Evolutionary conservation across 1,284 basidiomycete species (phyloP).

Genomic region (Fomitopsis pinicola): DNA sequence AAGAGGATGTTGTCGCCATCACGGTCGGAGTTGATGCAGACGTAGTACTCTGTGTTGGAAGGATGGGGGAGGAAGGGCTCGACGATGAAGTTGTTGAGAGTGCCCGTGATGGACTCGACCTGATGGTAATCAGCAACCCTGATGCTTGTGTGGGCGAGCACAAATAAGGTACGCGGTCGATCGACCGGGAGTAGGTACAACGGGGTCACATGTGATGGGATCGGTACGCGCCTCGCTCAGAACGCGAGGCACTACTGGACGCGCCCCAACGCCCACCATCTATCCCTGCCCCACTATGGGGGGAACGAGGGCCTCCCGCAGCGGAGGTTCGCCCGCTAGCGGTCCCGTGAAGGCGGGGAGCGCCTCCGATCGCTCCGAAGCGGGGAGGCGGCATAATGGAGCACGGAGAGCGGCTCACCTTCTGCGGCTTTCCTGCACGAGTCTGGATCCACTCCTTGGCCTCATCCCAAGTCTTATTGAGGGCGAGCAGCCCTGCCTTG

Average conservation of each 20-base stretch:
- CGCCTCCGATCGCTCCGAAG: too few species aligned
- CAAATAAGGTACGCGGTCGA: too few species aligned
- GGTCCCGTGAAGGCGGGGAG: too few species aligned
- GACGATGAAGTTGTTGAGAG: conserved; percentile 96
- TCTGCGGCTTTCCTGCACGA: conserved; percentile 91
- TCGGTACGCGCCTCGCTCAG: not conserved
- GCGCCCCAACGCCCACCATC: not conserved
- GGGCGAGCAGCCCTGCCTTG: conserved; percentile 91
- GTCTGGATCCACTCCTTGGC: conserved; percentile 86
- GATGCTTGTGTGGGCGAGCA: too few species aligned
- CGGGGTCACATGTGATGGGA: not conserved
- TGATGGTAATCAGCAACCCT: conserved; percentile 27
- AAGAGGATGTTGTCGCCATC: conserved; percentile 97
- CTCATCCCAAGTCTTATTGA: conserved; percentile 92
- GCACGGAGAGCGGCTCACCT: conserved; percentile 40
- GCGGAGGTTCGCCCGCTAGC: too few species aligned
- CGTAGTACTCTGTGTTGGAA: conserved; percentile 93
- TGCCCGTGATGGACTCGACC: conserved; percentile 93
- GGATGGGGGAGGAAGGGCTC: conserved; percentile 98
- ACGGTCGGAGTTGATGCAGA: conserved; percentile 95
- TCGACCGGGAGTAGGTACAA: not conserved
- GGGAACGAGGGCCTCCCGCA: too few species aligned
- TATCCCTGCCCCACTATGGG: too few species aligned
- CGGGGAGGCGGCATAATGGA: too few species aligned
- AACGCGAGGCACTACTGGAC: not conserved